A percentile compares a stretch with the other conserved stretches of the same genome.
These are phyloP conservation scores for Tulasnella sp. DNA, from an alignment of 768 basidiomycete genomes.

Conservation along the genomic window DNA sequence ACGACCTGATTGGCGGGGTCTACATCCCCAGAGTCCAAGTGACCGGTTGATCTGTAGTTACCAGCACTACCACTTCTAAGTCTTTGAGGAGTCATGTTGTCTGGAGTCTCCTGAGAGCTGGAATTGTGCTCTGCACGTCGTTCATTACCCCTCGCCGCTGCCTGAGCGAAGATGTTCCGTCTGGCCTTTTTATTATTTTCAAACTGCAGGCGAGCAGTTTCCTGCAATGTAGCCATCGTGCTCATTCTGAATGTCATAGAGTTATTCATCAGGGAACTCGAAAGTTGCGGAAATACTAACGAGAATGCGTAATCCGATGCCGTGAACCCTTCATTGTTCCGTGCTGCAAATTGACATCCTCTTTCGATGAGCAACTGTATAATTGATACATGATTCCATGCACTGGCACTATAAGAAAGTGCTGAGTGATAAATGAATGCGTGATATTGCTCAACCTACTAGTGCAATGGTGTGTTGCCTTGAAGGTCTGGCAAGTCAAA, in stretches of 20 bases:
- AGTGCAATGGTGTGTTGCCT: conserved; percentile 87
- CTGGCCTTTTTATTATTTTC: conserved; percentile 69
- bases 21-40: too few relatives aligned
- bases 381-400: conserved; percentile 75
- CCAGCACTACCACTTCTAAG: conserved; percentile 73
- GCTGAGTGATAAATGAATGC: conserved; percentile 11
- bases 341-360: conserved; percentile 68
- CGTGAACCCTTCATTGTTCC: conserved; percentile 85
- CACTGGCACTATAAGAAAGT: conserved; percentile 48
- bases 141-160: conserved; percentile 52
- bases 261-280: conserved; percentile 18
- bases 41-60: conserved; percentile 49
- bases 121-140: conserved; percentile 27
- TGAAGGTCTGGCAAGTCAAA: conserved; percentile 79
- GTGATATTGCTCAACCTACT: conserved; percentile 39
- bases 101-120: conserved; percentile 24
- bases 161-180: conserved; percentile 57
- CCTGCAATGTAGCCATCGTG: conserved; percentile 65
- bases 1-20: too few relatives aligned
- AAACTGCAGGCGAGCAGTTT: conserved; percentile 63
- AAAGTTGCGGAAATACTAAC: conserved; percentile 31
- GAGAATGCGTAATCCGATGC: conserved; percentile 90
- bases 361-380: conserved; percentile 79
- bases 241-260: conserved; percentile 40
- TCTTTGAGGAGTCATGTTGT: conserved; percentile 30